Evolutionary conservation across 2,329 filamentous ascomycete genomes (phyloP), one percentile per base, ranked within the genome.

Genomic region (Neofusicoccum umdonicola): DNA sequence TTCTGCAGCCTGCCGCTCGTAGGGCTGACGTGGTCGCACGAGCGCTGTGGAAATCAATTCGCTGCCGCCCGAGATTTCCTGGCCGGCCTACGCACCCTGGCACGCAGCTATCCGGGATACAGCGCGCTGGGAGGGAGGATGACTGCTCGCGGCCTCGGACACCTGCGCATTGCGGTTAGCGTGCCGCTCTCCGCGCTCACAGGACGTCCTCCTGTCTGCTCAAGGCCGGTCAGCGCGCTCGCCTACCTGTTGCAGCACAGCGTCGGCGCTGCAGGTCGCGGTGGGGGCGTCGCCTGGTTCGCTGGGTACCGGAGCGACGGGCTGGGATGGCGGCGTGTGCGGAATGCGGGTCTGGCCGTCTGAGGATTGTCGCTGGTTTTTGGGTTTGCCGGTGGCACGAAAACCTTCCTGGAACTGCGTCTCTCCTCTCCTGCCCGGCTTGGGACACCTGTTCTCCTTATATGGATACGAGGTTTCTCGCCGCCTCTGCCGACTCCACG

Each of bases 21-120:
- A 58, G 54, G 54, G 54, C 54, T 58, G 54, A 58, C 27, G 54
- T 12, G 52, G 54, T 58, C 9, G 27, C 54, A 45, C 54, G 27
- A 31, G 37, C 7, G 3, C 22, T 58, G 39, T 44, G 54, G n/a
- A 22, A 19, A 42, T 31, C 44, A 42, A 34, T 39, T 41, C 31
- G 54, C 54, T n/a, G 34, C 15, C 31, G 31, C 31, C 12, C 19
- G 47, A 11, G 9, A 17, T 35, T n/a, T 48, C 44, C 44, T 48
- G 31, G 34, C 34, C 50, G 37, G 27, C 44, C 34, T 45, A 17
- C 39, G 15, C 34, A 15, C 17, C n/a, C 45, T 19, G 17, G 19
- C n/a, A 11, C 31, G 54, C 54, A 58, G 22, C 54, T 58, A 45
- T n/a, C 54, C 54, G 54, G 51, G 35, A 22, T 13, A 17, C 17